Evolutionary conservation across 2,329 filamentous ascomycete species (phyloP).

Genomic region (Xylaria sp.): DNA sequence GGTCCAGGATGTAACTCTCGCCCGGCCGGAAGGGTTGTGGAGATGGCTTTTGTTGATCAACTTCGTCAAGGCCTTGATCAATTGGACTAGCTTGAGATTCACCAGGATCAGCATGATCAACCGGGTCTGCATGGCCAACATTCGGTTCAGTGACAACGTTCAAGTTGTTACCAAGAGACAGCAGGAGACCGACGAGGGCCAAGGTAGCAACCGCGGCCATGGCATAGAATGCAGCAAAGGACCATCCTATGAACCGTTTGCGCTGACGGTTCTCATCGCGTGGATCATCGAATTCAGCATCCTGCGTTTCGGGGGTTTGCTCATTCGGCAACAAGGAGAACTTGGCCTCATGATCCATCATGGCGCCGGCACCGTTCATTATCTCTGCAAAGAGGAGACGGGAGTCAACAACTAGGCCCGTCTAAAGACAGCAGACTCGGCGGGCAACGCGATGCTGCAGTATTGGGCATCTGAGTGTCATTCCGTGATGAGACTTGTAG

Average conservation of each 20-base stretch:
- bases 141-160: neutral
- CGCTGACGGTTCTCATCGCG: neutral
- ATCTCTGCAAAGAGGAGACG: neutral
- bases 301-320: neutral
- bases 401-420: neutral
- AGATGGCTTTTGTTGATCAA: neutral
- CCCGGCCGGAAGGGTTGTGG: conserved; percentile 16
- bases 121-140: neutral
- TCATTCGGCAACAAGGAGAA: neutral
- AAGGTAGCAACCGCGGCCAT: conserved; percentile 4
- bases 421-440: neutral
- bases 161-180: conserved; percentile 12
- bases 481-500: too few species aligned
- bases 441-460: neutral
- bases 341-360: conserved; percentile 6
- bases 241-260: conserved; percentile 6
- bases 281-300: neutral
- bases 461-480: neutral
- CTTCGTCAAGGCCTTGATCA: neutral
- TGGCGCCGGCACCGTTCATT: neutral
- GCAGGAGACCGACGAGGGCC: conserved; percentile 12
- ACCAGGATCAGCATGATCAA: too few species aligned
- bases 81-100: neutral
- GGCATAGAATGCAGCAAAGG: conserved; percentile 7
- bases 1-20: conserved; percentile 52